Conservation (phyloP, 192 early-diverging fungal genomes). For the Umbelopsis sp. region DNA sequence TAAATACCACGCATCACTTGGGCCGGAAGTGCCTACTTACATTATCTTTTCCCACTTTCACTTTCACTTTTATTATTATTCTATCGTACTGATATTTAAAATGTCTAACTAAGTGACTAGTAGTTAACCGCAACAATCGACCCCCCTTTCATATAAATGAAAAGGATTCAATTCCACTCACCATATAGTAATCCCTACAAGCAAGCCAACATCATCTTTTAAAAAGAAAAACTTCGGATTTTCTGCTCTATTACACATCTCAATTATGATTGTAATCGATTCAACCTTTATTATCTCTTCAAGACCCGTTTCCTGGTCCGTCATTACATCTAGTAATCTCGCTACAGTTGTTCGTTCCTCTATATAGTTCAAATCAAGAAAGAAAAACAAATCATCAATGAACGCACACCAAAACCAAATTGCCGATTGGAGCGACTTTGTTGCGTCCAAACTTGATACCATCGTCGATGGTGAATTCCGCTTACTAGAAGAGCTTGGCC, state of each 20-base stretch:
- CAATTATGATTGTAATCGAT: constrained; percentile 16
- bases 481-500: constrained; percentile 59
- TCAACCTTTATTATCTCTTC: neutral
- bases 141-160: neutral
- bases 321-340: constrained; percentile 15
- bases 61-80: neutral
- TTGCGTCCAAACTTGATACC: constrained; percentile 21
- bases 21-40: too few relatives aligned
- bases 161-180: neutral
- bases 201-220: too few relatives aligned
- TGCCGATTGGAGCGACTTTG: constrained; percentile 19
- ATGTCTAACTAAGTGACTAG: constrained; percentile 6
- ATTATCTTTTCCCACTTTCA: neutral
- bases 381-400: neutral
- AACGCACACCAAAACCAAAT: neutral
- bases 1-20: neutral
- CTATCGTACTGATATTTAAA: neutral
- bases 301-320: constrained; percentile 18
- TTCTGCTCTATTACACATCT: neutral
- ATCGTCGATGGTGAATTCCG: constrained; percentile 35
- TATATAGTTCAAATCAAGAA: neutral
- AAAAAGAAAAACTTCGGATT: neutral
- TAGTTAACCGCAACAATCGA: too few relatives aligned
- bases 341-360: neutral
- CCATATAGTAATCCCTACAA: neutral